These are phyloP conservation scores for Aspergillus viridinutans DNA, from an alignment of 2,329 filamentous ascomycete genomes.

Conservation along the genomic window DNA sequence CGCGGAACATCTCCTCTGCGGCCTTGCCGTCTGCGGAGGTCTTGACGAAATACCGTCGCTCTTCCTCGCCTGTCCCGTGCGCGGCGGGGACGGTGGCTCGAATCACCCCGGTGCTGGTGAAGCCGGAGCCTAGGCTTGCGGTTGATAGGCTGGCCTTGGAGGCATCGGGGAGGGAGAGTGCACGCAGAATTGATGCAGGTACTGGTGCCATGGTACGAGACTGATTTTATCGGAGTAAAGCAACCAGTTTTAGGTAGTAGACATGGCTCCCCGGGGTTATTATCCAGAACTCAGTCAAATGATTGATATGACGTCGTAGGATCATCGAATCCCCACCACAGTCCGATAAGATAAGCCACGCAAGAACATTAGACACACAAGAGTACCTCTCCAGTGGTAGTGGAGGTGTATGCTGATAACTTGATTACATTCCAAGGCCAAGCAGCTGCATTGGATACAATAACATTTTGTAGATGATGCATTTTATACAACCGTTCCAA, in stretches of 20 bases:
- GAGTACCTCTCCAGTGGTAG: background rate
- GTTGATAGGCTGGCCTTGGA: conserved; percentile 33
- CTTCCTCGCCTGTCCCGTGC: conserved; percentile 18
- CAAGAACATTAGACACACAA: background rate
- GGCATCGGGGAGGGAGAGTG: conserved; percentile 34
- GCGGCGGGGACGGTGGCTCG: conserved; percentile 24
- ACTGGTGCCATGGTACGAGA: conserved; percentile 25
- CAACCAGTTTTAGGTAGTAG: background rate
- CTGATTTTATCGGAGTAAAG: too few species aligned
- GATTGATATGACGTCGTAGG: conserved; percentile 5
- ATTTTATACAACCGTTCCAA: background rate
- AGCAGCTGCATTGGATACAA: background rate
- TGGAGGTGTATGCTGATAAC: background rate
- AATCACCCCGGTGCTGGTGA: conserved; percentile 43
- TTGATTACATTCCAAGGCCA: background rate
- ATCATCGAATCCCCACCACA: conserved; percentile 4
- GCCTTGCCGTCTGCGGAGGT: conserved; percentile 29
- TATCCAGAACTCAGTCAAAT: background rate
- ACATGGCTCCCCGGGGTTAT: too few species aligned
- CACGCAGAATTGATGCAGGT: conserved; percentile 33
- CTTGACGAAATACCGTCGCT: conserved; percentile 40
- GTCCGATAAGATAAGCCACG: conserved; percentile 9
- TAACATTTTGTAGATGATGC: conserved; percentile 4
- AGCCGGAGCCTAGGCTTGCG: conserved; percentile 40
- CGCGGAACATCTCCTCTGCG: conserved; percentile 46